Percentiles rank a stretch among this genome's conserved stretches.
Evolutionary conservation across 1,284 basidiomycete species (phyloP).

Genomic region (Gomphus bonarii): DNA sequence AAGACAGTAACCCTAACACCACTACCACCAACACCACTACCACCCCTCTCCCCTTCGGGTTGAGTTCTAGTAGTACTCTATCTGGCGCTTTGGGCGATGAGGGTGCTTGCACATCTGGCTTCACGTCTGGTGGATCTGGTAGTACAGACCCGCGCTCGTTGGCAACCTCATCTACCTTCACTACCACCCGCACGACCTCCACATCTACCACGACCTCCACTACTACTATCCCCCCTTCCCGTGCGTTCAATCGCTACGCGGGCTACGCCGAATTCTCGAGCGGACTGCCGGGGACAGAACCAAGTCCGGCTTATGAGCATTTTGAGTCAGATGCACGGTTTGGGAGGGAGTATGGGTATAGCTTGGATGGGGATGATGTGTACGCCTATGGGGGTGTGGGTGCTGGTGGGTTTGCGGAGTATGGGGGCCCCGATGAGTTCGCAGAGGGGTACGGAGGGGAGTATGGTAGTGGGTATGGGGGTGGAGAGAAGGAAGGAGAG

Average conservation of each 20-base stretch:
- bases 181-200: no score
- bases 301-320: conserved; percentile 15
- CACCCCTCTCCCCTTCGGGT: conserved; percentile 21
- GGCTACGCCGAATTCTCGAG: conserved; percentile 57
- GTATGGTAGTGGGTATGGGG: no score
- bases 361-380: no score
- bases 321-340: conserved; percentile 10
- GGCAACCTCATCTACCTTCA: no score
- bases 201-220: no score
- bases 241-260: conserved; percentile 29
- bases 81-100: conserved; percentile 19
- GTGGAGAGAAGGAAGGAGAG: no score
- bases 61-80: conserved; percentile 29
- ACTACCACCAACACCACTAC: conserved; percentile 23
- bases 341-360: neutral
- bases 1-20: neutral
- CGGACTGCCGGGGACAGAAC: conserved; percentile 46
- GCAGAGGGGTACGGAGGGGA: no score
- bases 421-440: no score
- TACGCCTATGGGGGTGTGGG: no score
- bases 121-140: conserved; percentile 34
- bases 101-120: conserved; percentile 16
- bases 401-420: no score
- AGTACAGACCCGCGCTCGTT: conserved; percentile 25
- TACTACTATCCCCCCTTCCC: conserved; percentile 17